Conservation (phyloP, 2,329 filamentous ascomycete species). For the Exophiala viscosa region DNA sequence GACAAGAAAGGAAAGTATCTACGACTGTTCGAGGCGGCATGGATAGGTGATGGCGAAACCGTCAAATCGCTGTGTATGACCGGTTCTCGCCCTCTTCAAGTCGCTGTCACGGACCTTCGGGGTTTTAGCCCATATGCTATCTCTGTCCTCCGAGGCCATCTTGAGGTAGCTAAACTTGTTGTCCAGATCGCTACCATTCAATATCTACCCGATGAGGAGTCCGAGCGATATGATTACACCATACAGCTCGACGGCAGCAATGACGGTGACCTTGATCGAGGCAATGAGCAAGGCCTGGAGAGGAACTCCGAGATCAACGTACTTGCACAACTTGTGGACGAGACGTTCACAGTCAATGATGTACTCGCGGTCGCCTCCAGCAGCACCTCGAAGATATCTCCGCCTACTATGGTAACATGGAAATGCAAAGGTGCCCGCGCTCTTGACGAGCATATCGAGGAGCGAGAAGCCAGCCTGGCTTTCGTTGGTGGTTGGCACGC, state of each 20-base stretch:
- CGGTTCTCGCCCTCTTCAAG: slow-evolving; percentile 61
- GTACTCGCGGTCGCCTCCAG: slow-evolving; percentile 66
- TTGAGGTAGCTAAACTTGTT: slow-evolving; percentile 60
- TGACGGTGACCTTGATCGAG: slow-evolving; percentile 37
- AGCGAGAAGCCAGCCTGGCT: slow-evolving; percentile 4
- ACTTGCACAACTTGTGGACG: slow-evolving; percentile 55
- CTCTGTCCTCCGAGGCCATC: slow-evolving; percentile 63
- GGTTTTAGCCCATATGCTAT: slow-evolving; percentile 63
- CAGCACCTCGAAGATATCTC: slow-evolving; percentile 61
- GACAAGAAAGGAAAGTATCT: slow-evolving; percentile 58
- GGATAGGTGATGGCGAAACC: slow-evolving; percentile 62
- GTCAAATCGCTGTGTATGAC: slow-evolving; percentile 63
- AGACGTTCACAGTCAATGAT: slow-evolving; percentile 71
- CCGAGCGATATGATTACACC: slow-evolving; percentile 46
- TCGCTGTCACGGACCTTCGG: slow-evolving; percentile 55
- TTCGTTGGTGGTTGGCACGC: not conserved
- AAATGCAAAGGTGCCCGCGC: slow-evolving; percentile 35
- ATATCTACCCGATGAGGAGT: slow-evolving; percentile 56
- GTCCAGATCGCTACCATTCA: slow-evolving; percentile 69
- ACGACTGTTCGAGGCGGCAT: slow-evolving; percentile 61
- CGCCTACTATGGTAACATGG: slow-evolving; percentile 52
- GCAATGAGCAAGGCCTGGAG: slow-evolving; percentile 37
- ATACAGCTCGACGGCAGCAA: slow-evolving; percentile 26
- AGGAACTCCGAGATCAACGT: slow-evolving; percentile 33
- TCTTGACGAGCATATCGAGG: slow-evolving; percentile 29